Base-by-base conservation (phyloP, 2,329 filamentous ascomycete genomes). In the Emericellopsis cladophorae region DNA sequence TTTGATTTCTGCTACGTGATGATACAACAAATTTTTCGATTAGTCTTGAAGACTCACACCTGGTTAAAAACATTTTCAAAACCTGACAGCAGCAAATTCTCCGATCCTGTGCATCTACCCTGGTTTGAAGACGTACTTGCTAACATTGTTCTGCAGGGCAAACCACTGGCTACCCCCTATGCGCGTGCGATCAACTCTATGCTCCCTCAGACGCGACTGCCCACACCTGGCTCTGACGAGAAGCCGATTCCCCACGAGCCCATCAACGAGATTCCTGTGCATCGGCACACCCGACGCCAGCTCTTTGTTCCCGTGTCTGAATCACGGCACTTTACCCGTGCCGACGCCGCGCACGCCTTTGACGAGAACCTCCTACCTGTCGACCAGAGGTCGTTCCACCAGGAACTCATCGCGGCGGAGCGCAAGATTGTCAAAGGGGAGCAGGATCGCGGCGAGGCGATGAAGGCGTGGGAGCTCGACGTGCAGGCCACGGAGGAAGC, bases 11-110 rank as follows among this genome's bases (percentile, higher is more conserved):
- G 37, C 53, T 52, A 46, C 40, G 61, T 77, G 74, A 78, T 78
- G 74, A 70, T 65, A 76, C 73, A 74, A 77, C 21, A 22, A 18
- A 32, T 41, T 80, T 81, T 82, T 83, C 90, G 90, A 95, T 96
- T 95, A 95, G 90, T 96, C 90, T 95, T 93, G 73, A 95, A 95
- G 89, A 96, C 89, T 79, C 44, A 42, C 60, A 79, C 71, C 80
- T 92, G 86, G 85, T 95, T 90, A 90, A 70, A 82, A 73, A 75
- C 45, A 45, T 49, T 58, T 53, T 50, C 50, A 46, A 46, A 41
- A 51, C 55, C 54, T 53, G 42, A 45, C 44, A 42, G 44, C 39
- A 14, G 44, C 42, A 39, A 40, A 23, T 12, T 41, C 12, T 31
- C 29, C 33, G 23, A 7, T 36, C 31, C 23, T 33, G 2, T 12